Conservation (phyloP, 1,139 yeast genomes). For the Candida sp. region DNA sequence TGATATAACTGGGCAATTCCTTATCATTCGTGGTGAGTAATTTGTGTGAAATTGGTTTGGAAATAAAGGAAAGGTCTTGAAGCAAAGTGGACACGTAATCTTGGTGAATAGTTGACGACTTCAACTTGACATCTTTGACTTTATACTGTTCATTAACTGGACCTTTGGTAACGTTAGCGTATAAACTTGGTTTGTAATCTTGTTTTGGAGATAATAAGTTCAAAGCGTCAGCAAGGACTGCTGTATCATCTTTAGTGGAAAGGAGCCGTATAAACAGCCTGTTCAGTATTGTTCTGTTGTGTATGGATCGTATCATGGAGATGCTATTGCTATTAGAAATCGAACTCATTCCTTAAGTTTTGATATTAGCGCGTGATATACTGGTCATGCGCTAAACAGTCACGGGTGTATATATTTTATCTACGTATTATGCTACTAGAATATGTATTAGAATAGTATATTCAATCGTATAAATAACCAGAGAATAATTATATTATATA, state of each 20-base stretch:
- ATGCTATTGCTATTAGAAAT: not conserved
- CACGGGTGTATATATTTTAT: too few species aligned
- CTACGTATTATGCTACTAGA: too few species aligned
- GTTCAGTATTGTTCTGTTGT: not conserved
- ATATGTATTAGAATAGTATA: too few species aligned
- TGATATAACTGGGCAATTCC: slow-evolving; percentile 19
- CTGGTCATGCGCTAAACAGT: too few species aligned
- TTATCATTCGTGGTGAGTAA: slow-evolving; percentile 15
- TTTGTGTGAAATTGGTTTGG: slow-evolving; percentile 7
- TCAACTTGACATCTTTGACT: slow-evolving; percentile 3
- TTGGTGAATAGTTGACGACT: slow-evolving; percentile 8
- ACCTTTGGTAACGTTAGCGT: slow-evolving; percentile 29
- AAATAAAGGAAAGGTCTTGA: slow-evolving; percentile 11
- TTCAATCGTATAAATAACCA: too few species aligned
- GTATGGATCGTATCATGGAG: not conserved
- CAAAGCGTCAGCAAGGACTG: slow-evolving; percentile 35
- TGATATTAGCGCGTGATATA: too few species aligned
- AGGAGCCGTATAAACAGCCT: not conserved
- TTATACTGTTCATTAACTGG: slow-evolving; percentile 26
- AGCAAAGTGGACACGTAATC: slow-evolving; percentile 17
- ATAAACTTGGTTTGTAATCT: slow-evolving; percentile 35
- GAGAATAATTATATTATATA: too few species aligned
- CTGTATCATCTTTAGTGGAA: slow-evolving; percentile 9
- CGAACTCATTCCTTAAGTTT: too few species aligned
- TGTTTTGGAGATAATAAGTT: slow-evolving; percentile 33